phyloP scores from a whole-genome alignment of 208 protist species.

The Acanthamoeba divionensis region DNA sequence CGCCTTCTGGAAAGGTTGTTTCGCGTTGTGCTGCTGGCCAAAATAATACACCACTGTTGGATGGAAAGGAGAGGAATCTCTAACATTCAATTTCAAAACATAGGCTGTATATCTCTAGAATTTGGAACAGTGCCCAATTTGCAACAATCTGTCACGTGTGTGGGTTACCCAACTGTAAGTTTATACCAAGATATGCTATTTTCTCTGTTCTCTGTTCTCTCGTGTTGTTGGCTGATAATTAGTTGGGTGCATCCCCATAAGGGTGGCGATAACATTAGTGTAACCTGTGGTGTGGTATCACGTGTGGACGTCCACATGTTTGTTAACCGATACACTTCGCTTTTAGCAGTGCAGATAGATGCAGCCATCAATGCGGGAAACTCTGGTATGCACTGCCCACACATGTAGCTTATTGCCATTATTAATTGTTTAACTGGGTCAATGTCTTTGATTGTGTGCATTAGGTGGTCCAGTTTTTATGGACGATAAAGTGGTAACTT shows the following conservation, averaged over 20 bases:
- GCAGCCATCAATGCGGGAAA: slow-evolving; percentile 70
- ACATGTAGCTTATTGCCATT: too few species aligned
- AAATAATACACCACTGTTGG: slow-evolving; percentile 17
- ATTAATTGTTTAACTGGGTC: too few species aligned
- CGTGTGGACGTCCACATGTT: slow-evolving; percentile 46
- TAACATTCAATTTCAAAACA: too few species aligned
- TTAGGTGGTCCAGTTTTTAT: slow-evolving; percentile 59
- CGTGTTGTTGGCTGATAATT: too few species aligned
- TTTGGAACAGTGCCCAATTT: slow-evolving; percentile 55
- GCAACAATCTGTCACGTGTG: slow-evolving; percentile 47
- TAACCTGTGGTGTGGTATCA: slow-evolving; percentile 41
- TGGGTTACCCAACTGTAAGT: slow-evolving; percentile 29
- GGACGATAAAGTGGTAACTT: slow-evolving; percentile 57
- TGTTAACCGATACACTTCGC: slow-evolving; percentile 49
- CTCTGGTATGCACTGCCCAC: too few species aligned
- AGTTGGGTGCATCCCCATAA: too few species aligned
- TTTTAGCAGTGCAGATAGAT: slow-evolving; percentile 67
- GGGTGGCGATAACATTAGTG: slow-evolving; percentile 50
- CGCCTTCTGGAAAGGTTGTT: slow-evolving; percentile 54
- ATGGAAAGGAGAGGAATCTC: too few species aligned
- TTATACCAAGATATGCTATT: too few species aligned
- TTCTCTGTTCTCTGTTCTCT: too few species aligned
- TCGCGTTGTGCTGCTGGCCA: too few species aligned
- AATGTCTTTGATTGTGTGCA: too few species aligned
- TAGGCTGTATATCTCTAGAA: too few species aligned